Conservation (phyloP, 148 eudicot species). For the Silene uniflora region DNA sequence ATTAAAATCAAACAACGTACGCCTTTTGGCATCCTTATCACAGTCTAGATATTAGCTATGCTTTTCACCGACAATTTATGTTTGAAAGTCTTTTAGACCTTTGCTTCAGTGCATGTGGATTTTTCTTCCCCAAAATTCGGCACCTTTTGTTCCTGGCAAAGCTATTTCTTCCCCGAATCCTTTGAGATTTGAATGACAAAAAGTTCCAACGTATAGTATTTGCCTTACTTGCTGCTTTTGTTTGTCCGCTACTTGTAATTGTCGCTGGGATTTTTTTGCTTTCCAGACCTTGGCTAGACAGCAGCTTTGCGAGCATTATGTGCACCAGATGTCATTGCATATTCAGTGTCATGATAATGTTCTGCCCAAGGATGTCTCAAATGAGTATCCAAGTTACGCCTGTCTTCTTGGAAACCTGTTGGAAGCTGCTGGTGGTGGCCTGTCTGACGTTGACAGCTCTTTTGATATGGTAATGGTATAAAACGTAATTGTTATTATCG, state of each 20-base stretch:
- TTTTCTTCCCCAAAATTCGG: not conserved
- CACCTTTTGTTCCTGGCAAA: not conserved
- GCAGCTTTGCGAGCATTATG: constrained; percentile 56
- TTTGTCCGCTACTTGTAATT: constrained; percentile 10
- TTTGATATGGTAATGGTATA: constrained; percentile 60
- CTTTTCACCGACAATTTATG: not conserved
- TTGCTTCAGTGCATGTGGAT: not conserved
- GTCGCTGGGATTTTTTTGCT: constrained; percentile 6
- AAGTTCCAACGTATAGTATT: not conserved
- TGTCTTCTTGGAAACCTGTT: constrained; percentile 87
- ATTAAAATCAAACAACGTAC: not conserved
- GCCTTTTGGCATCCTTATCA: not conserved
- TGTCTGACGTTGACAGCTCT: constrained; percentile 51
- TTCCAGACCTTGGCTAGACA: constrained; percentile 59
- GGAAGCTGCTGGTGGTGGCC: constrained; percentile 63
- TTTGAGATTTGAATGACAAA: not conserved
- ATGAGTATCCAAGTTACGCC: constrained; percentile 84
- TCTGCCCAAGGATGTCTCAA: constrained; percentile 66
- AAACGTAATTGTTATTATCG: constrained; percentile 7
- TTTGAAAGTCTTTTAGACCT: not conserved
- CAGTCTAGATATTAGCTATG: not conserved
- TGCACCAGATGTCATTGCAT: constrained; percentile 65
- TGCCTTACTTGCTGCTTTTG: not conserved
- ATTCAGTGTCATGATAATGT: constrained; percentile 48
- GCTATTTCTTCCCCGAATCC: not conserved